Base-by-base conservation (phyloP, 176 grass and related monocot species). In the Eleusine indica region DNA sequence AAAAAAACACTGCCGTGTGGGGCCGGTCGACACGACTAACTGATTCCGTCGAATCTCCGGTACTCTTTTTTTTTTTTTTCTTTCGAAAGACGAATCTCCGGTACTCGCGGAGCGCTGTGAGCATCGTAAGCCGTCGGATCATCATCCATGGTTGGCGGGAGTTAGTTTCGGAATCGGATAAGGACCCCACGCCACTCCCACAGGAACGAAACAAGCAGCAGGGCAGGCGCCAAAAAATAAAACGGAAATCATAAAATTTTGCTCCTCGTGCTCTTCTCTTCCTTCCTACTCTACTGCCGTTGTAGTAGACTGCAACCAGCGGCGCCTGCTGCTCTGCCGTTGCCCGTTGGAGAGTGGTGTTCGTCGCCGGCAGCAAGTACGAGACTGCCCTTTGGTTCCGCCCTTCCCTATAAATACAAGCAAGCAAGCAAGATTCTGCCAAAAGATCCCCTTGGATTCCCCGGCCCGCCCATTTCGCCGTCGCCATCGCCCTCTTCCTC, bases 351-450 rank as follows among this genome's bases (percentile, higher is more conserved):
- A 35, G 13, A 12, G 3, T 70, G 70, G 29, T 60, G n/a, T 22
- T 9, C 4, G 39, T 21, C 9, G 16, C 41, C 16, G 38, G 70
- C 42, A 44, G 42, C 42, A 8, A 44, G 42, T 44, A 44, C 42
- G 42, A 44, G 42, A 44, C 77, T 58, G 61, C 76, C 61, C 77
- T 42, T 25, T n/a, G 56, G 25, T 25, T 25, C 25, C 7, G 8
- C 2, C n/a, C n/a, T n/a, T n/a, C n/a, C n/a, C 87, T 82, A 78
- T 82, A 82, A 82, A 61, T 74, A 68, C 68, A 60, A 39, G 32
- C 32, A 32, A 32, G 32, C 78, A 46, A n/a, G 62, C 54, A 84
- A 84, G 88, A 88, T 94, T 91, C 86, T 46, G 56, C 75, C 78
- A 88, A 80, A 71, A 70, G 63, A 83, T 80, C 62, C 85, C 85